Evolutionary conservation across 108 stramenopile genomes (phyloP), one percentile per base, ranked within the genome.

Genomic region (Nitzschia sp.): DNA sequence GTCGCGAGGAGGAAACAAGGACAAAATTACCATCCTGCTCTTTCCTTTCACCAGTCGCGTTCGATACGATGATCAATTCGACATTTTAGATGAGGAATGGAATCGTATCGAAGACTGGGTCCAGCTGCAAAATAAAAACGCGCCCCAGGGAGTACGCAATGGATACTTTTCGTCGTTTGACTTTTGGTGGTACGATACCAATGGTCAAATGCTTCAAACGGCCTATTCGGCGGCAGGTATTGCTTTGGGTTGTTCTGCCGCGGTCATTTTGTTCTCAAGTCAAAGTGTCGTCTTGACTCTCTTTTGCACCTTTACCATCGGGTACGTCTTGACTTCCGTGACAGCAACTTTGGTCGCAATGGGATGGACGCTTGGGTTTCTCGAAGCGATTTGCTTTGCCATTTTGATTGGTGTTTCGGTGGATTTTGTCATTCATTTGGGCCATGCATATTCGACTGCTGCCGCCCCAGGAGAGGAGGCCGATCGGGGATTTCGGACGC

Each of bases 181-280:
- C 28, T 84, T 65, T 31, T 84, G 83, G 83, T 84, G 79, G 79
- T 77, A 69, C 45, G 82, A 83, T 54, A 83, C 78, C 26, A 79
- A 76, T 23, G 52, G 50, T 33, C 52, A 50, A 50, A 68, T 68
- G 67, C 30, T 68, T 21, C 22, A 22, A 30, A 74, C 76, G 2
- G 80, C 76, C 3, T 64, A 62, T 46, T 57, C 36, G 2, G 26
- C 72, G 26, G 80, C 80, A 15, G 80, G 45, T 13, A 78, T 72
- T 35, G 79, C 79, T 1, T 45, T 84, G 48, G 68, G 47, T 11
- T 45, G 66, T 45, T 72, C 79, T 11, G 83, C 64, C 28, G 59
- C 59, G 13, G 77, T 84, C n/a, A 72, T 84, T 57, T 68, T 84
- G 46, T 47, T 80, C 5, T 66, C 76, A 9, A 71, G 73, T 4